Evolutionary conservation across 148 eudicot species (phyloP), one percentile per base, ranked within the genome.

Genomic region (Nepenthes gracilis): DNA sequence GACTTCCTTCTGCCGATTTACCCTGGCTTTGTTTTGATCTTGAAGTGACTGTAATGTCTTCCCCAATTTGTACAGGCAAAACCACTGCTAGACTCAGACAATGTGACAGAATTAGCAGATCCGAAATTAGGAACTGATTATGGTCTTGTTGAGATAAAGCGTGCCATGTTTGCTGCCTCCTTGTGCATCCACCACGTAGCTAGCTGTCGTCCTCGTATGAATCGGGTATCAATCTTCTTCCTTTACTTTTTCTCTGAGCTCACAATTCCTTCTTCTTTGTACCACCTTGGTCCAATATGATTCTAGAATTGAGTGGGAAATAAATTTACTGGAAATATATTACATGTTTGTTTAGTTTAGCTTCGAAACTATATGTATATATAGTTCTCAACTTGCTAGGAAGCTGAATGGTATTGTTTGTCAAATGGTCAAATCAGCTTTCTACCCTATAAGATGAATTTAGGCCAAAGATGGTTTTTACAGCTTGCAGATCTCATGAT

Each of bases 161-260:
- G 92, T 0, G 75, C 75, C 12, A 81, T 88, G 80, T 67, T 57
- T 38, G 72, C 87, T 62, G 96, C 99, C 10, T 72, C 93, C 51
- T 65, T 79, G 65, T 93, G 99, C 84, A 66, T 93, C 62, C 84
- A 83, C 72, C 94, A 88, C 76, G 58, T 81, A 57, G 83, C 98
- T 43, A 67, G 59, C 56, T 40, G 72, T 11, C 91, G 98, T 55
- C 96, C 98, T 15, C 69, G 59, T 80, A 93, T 93, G 98, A 73
- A 67, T 11, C 60, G 73, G 69, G 98, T 88, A 81, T 35, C 15
- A 9, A 23, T 55, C 12, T 5, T 37, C 5, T n/a, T 4, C 43
- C 2, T 9, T 14, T 14, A 1, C 3, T 12, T 4, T 36, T 8
- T 36, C 23, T n/a, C 10, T 48, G 4, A 13, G n/a, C 35, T 55